phyloP scores from a whole-genome alignment of 2,329 filamentous ascomycete genomes.

The Fusarium pseudoanthophilum region DNA sequence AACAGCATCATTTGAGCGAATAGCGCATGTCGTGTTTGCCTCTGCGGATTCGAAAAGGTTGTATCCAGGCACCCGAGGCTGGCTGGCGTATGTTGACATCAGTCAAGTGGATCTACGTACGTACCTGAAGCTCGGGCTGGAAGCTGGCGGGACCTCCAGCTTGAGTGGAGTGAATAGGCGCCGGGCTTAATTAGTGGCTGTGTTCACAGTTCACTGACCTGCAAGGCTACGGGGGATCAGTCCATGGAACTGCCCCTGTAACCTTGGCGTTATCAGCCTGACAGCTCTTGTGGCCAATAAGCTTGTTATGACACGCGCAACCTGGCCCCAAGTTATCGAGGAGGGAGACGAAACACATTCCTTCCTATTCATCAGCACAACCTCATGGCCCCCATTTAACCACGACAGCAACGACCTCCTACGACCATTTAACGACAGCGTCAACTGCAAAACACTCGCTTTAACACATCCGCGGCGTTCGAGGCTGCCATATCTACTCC shows the following conservation, averaged over 20 bases:
- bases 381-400: constrained; percentile 24
- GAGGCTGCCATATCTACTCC: constrained; percentile 32
- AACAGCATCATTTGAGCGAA: constrained; percentile 46
- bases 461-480: constrained; percentile 12
- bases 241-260: constrained; percentile 23
- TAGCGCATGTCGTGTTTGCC: constrained; percentile 21
- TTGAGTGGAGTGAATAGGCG: constrained; percentile 14
- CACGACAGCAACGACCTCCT: constrained; percentile 17
- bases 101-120: constrained; percentile 28
- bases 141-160: constrained; percentile 30
- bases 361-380: constrained; percentile 15
- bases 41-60: constrained; percentile 17
- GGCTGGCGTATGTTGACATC: constrained; percentile 41
- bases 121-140: constrained; percentile 34
- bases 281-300: constrained; percentile 40
- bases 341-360: constrained; percentile 42
- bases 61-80: constrained; percentile 19
- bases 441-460: constrained; percentile 10
- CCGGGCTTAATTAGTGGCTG: constrained; percentile 24
- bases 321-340: constrained; percentile 33
- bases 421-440: not conserved
- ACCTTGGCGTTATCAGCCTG: constrained; percentile 42
- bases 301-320: constrained; percentile 32
- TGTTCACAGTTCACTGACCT: constrained; percentile 32
- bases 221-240: constrained; percentile 42